Percentiles rank a stretch among this genome's conserved stretches.
Evolutionary conservation across 495 filamentous ascomycete species (phyloP).

Genomic region (Evansstolkia leycettana): DNA sequence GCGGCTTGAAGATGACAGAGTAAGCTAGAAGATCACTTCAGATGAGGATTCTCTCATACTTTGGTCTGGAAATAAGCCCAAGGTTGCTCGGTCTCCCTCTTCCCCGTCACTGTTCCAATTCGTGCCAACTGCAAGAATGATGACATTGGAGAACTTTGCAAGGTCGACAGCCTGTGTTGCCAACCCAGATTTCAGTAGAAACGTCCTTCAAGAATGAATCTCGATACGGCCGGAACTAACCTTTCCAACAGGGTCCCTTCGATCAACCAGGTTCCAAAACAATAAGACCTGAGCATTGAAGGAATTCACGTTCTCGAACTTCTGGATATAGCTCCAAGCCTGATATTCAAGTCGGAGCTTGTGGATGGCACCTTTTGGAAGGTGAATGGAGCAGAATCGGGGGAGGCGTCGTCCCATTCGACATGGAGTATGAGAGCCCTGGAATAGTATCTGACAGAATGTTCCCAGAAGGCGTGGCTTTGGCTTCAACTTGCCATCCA

Average conservation of each 20-base stretch:
- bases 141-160: constrained; percentile 22
- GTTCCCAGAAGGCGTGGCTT: too few relatives aligned
- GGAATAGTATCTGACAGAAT: constrained; percentile 10
- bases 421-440: constrained; percentile 18
- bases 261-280: constrained; percentile 34
- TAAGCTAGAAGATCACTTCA: neutral
- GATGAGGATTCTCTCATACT: constrained; percentile 1
- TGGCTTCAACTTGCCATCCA: constrained; percentile 16
- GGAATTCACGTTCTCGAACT: constrained; percentile 24
- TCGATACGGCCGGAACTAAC: too few relatives aligned
- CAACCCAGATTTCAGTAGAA: constrained; percentile 1
- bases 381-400: constrained; percentile 21
- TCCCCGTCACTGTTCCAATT: constrained; percentile 35
- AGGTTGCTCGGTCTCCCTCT: constrained; percentile 25
- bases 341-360: constrained; percentile 31
- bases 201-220: too few relatives aligned
- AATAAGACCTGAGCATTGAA: constrained; percentile 30
- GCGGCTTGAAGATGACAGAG: neutral
- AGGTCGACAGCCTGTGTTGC: constrained; percentile 17
- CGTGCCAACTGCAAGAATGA: constrained; percentile 29
- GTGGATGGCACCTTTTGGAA: constrained; percentile 20
- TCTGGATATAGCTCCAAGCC: constrained; percentile 29
- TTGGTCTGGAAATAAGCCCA: constrained; percentile 11
- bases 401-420: constrained; percentile 19
- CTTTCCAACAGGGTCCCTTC: constrained; percentile 15